Percentiles rank a stretch among this genome's conserved stretches.
Conservation (phyloP, 345 rosid species). For the Arabidopsis arenosa region DNA sequence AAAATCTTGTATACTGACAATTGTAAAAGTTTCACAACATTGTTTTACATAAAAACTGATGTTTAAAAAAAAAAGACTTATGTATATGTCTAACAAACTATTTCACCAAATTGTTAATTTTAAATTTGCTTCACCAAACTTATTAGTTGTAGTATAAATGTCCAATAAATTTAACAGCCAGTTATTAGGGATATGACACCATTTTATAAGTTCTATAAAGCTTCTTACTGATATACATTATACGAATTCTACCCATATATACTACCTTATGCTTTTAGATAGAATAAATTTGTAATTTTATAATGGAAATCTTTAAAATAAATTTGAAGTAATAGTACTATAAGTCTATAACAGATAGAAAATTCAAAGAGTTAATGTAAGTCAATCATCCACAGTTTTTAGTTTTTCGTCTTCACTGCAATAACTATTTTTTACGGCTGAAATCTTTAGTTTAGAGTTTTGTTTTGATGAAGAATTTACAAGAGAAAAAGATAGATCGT, state of each 20-base stretch:
- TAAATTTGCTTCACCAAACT: neutral
- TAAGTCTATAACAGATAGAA: too few relatives aligned
- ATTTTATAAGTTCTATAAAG: neutral
- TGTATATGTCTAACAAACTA: constrained; percentile 6
- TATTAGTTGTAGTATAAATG: constrained; percentile 9
- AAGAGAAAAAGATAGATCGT: constrained; percentile 3
- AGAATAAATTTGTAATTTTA: too few relatives aligned
- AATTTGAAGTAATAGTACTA: neutral
- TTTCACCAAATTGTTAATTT: neutral
- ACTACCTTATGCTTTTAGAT: neutral
- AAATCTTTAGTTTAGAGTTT: neutral
- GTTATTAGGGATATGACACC: neutral
- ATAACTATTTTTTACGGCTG: neutral
- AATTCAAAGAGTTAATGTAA: too few relatives aligned
- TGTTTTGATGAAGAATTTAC: neutral
- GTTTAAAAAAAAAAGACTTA: neutral
- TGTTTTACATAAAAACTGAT: neutral
- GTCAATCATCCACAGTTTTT: neutral
- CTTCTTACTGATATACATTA: neutral
- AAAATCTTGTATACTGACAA: too few relatives aligned
- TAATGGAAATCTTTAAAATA: neutral
- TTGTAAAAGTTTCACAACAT: neutral
- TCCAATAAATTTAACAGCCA: constrained; percentile 5
- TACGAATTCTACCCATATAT: neutral
- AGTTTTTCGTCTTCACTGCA: neutral